Conservation (phyloP, 805 yeast genomes). For the Schizosaccharomyces cryophilus region DNA sequence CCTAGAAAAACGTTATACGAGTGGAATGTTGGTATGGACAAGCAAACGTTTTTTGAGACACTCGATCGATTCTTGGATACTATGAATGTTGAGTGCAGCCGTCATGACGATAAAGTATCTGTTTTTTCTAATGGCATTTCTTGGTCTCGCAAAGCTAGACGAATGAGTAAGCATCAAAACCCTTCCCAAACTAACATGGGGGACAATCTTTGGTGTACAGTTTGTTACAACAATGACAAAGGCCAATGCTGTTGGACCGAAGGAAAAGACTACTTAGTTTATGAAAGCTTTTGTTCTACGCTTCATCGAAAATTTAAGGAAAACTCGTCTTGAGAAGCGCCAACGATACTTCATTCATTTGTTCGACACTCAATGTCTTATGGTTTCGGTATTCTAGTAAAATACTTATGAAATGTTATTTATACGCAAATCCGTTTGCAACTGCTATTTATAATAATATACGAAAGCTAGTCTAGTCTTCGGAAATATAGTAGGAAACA, state of each 20-base stretch:
- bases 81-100: background rate
- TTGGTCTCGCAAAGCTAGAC: background rate
- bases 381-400: no score
- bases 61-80: background rate
- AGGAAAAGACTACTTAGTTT: background rate
- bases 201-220: background rate
- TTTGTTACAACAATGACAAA: background rate
- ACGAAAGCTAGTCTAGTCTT: no score
- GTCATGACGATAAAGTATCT: background rate
- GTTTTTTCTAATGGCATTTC: background rate
- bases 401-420: no score
- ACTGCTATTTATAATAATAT: no score
- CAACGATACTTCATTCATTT: background rate
- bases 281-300: background rate
- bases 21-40: background rate
- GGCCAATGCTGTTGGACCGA: background rate
- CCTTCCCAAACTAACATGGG: background rate
- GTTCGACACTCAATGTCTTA: no score
- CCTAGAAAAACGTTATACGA: background rate
- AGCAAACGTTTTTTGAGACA: background rate
- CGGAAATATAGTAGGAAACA: no score
- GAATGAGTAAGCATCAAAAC: background rate
- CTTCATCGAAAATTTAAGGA: background rate
- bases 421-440: no score
- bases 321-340: background rate